Base-by-base conservation (phyloP, 371 early-diverging fungal species). In the Saksenaea vasiformis region DNA sequence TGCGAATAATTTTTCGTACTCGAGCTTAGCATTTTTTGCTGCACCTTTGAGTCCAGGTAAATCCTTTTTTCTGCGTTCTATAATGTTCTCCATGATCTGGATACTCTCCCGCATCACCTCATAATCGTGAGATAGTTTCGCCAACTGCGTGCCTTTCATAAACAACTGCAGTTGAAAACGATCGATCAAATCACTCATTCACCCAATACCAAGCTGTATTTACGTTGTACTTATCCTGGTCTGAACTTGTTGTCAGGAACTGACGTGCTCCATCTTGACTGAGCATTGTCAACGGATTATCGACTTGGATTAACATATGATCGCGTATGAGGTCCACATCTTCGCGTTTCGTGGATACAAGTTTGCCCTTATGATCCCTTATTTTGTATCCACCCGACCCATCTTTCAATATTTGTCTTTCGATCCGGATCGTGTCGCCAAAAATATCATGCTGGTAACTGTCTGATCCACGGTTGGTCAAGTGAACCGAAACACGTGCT, bases 261-360 rank as follows among this genome's bases (percentile, higher is more conserved):
- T 90, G 88, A 38, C 93, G 85, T 5, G 99, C 97, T 8, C 90
- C 87, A 56, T 98, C 99, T 65, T 98, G 99, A 0, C 90, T 91
- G 14, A 98, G 86, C 26, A 97, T 87, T 54, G 90, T 91, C 70
- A 98, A 76, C 5, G 98, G 98, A 62, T 98, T 98, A 70, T 94
- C 94, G 34, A 95, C 88, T 68, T 93, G 88, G 53, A 98, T 93
- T 11, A 85, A 85, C 87, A 96, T 87, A 68, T 95, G 92, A 71
- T 98, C 97, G 39, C 86, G 84, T 24, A 97, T 93, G 0, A 89
- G 85, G 3, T 78, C 74, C 7, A 98, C 78, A 3, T 97, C 97
- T 54, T 93, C 92, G 38, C 89, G 87, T 68, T 86, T 91, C 8
- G 75, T 87, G 1, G 94, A 91, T 19, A 95, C 71, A 10, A 78